Evolutionary conservation across 192 early-diverging fungal species (phyloP), one percentile per base, ranked within the genome.

Genomic region (Coemansia sp.): DNA sequence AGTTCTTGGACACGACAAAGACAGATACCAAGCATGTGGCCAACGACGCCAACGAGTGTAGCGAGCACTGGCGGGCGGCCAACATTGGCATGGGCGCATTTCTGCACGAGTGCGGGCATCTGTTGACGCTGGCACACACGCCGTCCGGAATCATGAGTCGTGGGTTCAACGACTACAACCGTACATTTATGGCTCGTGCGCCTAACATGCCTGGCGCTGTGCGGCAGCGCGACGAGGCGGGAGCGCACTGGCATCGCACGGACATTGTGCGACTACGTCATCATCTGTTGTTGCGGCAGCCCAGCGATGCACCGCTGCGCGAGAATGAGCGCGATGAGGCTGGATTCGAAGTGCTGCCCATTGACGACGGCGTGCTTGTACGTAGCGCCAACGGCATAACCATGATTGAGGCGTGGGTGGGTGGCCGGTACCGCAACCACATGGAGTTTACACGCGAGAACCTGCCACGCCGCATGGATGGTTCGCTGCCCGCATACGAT

Each of bases 61-160:
- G 83, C 37, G 71, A 84, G 59, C 80, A 79, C 70, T 90, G 84
- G 84, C 88, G 74, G 38, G 77, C 85, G 2, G 81, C 82, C 39
- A 88, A 88, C 64, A 82, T 88, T 41, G 88, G 89, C 17, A 87
- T 89, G 71, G 89, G 89, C 21, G 88, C 89, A 19, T 87, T 89
- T 73, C 65, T 90, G 49, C 89, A 90, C 67, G 88, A 90, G 67
- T 84, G 84, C 24, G 89, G 89, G n/a, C 89, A 90, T 51, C 37
- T 83, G 41, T 63, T 85, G 47, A 85, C 86, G 17, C 67, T 87
- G 14, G 67, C 77, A 5, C 89, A 90, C 70, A 86, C 87, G 2
- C 72, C 79, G 0, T 68, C 78, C 3, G 85, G 88, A 9, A 79
- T 90, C 23, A 90, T 90, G 88, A 56, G 43, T 8, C 80, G 88